These are phyloP conservation scores for Ustilago nuda DNA, from an alignment of 1,284 basidiomycete species.

Conservation along the genomic window DNA sequence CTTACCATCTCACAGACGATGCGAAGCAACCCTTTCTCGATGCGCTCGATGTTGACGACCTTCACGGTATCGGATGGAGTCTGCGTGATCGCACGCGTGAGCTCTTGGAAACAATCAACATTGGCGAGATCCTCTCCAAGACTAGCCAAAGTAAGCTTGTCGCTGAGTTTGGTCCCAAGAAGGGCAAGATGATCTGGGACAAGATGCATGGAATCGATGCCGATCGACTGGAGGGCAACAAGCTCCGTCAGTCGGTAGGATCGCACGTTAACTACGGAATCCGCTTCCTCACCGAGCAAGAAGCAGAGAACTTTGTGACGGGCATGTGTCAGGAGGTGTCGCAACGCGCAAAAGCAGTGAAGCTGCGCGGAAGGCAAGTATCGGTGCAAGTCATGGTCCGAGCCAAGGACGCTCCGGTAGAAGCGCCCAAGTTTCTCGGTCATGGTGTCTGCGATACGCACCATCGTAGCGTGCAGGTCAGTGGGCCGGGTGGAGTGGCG, in stretches of 20 bases:
- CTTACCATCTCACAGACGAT: conserved; percentile 79
- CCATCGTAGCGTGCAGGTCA: conserved; percentile 79
- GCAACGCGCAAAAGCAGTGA: conserved; percentile 72
- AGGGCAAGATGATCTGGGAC: conserved; percentile 85
- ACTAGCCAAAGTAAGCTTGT: conserved; percentile 42
- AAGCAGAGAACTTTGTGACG: conserved; percentile 75
- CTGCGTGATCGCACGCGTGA: conserved; percentile 71
- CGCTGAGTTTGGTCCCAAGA: conserved; percentile 82
- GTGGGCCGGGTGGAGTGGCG: conserved; percentile 70
- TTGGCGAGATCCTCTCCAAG: conserved; percentile 74
- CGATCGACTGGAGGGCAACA: conserved; percentile 76
- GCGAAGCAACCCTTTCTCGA: conserved; percentile 74
- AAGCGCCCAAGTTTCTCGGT: conserved; percentile 96
- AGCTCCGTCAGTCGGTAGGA: conserved; percentile 56
- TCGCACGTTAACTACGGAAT: conserved; percentile 79
- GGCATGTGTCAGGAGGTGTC: conserved; percentile 58
- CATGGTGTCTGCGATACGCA: conserved; percentile 88
- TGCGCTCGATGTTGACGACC: conserved; percentile 82
- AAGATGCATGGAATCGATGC: conserved; percentile 86
- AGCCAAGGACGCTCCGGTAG: conserved; percentile 84
- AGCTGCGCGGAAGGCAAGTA: conserved; percentile 82
- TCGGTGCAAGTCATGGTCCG: conserved; percentile 84
- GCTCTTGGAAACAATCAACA: conserved; percentile 79
- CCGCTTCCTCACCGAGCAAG: conserved; percentile 83
- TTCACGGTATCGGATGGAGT: conserved; percentile 85